phyloP scores from a whole-genome alignment of 164 flowering plant species.

The Litsea cubeba region DNA sequence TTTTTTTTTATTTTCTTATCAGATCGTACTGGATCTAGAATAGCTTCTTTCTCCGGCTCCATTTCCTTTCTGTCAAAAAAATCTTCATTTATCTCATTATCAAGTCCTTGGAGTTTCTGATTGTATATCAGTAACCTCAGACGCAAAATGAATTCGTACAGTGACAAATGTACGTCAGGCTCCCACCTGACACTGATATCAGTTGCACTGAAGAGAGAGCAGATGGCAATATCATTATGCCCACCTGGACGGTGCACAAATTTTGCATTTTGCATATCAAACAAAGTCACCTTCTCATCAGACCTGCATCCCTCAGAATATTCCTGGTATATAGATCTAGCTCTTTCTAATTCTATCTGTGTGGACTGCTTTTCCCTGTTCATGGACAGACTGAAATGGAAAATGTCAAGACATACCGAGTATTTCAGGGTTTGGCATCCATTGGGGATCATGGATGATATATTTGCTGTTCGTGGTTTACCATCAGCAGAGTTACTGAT shows the following conservation, averaged over 20 bases:
- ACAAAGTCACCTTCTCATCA: conserved; percentile 52
- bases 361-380: conserved; percentile 86
- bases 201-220: conserved; percentile 96
- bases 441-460: conserved; percentile 52
- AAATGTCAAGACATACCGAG: conserved; percentile 70
- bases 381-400: conserved; percentile 59
- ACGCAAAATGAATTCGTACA: conserved; percentile 67
- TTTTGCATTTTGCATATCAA: conserved; percentile 95
- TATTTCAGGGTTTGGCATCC: conserved; percentile 50
- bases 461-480: conserved; percentile 66
- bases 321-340: conserved; percentile 77
- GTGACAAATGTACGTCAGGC: conserved; percentile 85
- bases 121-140: conserved; percentile 51
- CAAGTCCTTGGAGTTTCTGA: conserved; percentile 46
- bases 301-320: conserved; percentile 38
- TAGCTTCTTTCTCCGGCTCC: conserved; percentile 37
- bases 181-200: conserved; percentile 89
- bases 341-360: conserved; percentile 88
- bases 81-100: conserved; percentile 27
- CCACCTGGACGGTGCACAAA: conserved; percentile 89
- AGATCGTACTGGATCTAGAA: conserved; percentile 29
- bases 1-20: conserved; percentile 56
- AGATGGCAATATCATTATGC: conserved; percentile 66
- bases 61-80: conserved; percentile 21
- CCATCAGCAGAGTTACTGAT: conserved; percentile 79